A percentile compares a stretch with the other conserved stretches of the same genome.
Conservation (phyloP, 495 filamentous ascomycete genomes). For the Penicillium cataractarum region DNA sequence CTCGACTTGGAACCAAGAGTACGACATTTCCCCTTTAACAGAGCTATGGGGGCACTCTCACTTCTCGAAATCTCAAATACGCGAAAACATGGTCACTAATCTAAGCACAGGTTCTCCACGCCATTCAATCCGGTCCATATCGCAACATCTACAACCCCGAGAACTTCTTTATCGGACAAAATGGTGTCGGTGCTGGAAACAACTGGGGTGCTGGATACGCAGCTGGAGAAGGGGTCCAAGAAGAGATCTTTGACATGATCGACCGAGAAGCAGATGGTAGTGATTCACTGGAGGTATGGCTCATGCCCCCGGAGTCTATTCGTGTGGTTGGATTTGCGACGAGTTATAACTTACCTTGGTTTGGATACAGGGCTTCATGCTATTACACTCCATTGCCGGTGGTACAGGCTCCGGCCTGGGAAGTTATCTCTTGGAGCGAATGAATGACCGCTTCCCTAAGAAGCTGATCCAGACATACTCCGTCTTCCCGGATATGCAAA, state of each 20-base stretch:
- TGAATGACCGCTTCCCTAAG: constrained; percentile 98
- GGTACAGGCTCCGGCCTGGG: constrained; percentile 94
- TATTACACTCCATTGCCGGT: constrained; percentile 96
- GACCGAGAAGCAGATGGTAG: constrained; percentile 97
- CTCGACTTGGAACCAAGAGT: constrained; percentile 93
- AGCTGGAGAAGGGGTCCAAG: constrained; percentile 87
- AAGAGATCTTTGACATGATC: constrained; percentile 99
- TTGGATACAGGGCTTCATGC: constrained; percentile 82
- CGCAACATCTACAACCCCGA: constrained; percentile 99
- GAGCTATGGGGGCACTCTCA: neutral
- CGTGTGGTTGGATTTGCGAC: neutral
- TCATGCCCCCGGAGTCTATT: neutral
- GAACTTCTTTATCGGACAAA: constrained; percentile 94
- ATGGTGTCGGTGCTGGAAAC: constrained; percentile 91
- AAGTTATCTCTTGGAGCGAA: constrained; percentile 90
- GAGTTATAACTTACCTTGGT: neutral
- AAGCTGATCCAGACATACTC: constrained; percentile 99
- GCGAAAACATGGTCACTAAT: too few species aligned
- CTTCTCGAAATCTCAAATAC: neutral
- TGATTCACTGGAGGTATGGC: constrained; percentile 83
- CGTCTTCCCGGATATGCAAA: constrained; percentile 91
- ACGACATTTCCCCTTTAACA: constrained; percentile 26
- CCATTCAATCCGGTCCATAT: constrained; percentile 90
- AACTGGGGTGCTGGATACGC: constrained; percentile 98
- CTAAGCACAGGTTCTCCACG: constrained; percentile 72